Evolutionary conservation across 257 asterid species (phyloP).

Genomic region (Solanum peruvianum): DNA sequence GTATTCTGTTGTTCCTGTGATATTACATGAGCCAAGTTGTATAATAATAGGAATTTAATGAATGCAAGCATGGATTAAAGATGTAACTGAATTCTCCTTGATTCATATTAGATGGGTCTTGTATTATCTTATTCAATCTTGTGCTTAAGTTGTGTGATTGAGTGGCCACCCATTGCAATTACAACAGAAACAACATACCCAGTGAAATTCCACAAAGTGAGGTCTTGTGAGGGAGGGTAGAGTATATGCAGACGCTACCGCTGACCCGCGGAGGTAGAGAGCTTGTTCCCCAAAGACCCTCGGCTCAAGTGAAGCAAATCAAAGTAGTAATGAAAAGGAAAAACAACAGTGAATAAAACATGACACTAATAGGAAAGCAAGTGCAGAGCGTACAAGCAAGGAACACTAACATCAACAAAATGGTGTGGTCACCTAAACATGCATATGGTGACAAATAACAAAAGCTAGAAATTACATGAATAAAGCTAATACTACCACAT

Average conservation of each 20-base stretch:
- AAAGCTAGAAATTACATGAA: not conserved
- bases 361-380: not conserved
- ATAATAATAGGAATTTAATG: not conserved
- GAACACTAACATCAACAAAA: not conserved
- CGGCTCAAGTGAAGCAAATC: not conserved
- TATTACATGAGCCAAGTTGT: not conserved
- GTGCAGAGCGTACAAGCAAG: not conserved
- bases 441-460: not conserved
- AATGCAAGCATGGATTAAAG: not conserved
- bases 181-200: not conserved
- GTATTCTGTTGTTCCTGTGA: not conserved
- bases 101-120: not conserved
- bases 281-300: not conserved
- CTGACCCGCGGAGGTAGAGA: not conserved
- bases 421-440: not conserved
- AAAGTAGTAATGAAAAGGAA: not conserved
- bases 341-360: too few species aligned
- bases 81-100: not conserved
- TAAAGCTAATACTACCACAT: not conserved
- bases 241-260: not conserved
- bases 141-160: not conserved
- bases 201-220: not conserved
- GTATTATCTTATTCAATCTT: not conserved
- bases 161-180: not conserved
- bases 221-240: not conserved